Percentiles rank a stretch among this genome's conserved stretches.
These are phyloP conservation scores for Selaginella tamariscina DNA, from an alignment of 75 land plant genomes.

Conservation along the genomic window DNA sequence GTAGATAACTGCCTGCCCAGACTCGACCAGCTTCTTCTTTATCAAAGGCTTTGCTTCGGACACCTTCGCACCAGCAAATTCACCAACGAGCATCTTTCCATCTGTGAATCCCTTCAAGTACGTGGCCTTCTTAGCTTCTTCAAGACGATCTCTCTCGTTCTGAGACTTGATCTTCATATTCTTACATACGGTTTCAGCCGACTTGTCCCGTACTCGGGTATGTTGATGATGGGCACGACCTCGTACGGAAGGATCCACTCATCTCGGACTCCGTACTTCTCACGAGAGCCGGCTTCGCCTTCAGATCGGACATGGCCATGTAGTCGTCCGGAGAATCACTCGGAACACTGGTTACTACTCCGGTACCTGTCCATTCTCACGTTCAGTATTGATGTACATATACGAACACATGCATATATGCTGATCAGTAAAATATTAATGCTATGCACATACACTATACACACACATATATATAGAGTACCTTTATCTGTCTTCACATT, in stretches of 20 bases:
- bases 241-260: conserved; percentile 87
- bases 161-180: conserved; percentile 80
- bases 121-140: conserved; percentile 67
- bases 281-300: conserved; percentile 50
- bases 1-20: conserved; percentile 52
- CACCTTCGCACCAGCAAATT: conserved; percentile 52
- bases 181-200: conserved; percentile 66
- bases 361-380: conserved; percentile 82
- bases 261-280: conserved; percentile 69
- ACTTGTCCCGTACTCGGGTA: conserved; percentile 65
- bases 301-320: conserved; percentile 72
- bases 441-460: no score
- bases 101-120: conserved; percentile 81
- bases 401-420: conserved; percentile 47
- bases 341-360: conserved; percentile 89
- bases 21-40: conserved; percentile 41
- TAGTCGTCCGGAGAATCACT: conserved; percentile 91
- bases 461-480: no score
- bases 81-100: conserved; percentile 74
- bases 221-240: conserved; percentile 65
- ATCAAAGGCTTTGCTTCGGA: conserved; percentile 72
- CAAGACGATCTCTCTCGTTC: conserved; percentile 76
- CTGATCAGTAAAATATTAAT: no score
- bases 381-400: conserved; percentile 69
- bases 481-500: conserved; percentile 70